Base-by-base conservation (phyloP, 2,329 filamentous ascomycete genomes). In the Cladophialophora exuberans region DNA sequence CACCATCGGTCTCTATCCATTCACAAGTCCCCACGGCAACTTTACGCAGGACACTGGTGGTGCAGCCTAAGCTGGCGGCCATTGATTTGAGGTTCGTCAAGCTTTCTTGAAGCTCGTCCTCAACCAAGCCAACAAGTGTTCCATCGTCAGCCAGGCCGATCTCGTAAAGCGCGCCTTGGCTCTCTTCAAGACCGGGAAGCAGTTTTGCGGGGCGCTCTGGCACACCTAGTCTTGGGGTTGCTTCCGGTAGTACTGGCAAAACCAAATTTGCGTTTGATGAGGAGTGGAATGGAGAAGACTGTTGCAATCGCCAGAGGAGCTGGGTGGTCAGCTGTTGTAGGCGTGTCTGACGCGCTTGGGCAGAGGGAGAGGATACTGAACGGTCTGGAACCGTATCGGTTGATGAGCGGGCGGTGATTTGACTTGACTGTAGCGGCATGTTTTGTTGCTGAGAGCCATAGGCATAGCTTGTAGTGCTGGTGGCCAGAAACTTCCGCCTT, bases 141-240 rank as follows among this genome's bases (percentile, higher is more conserved):
- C 94, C 94, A 73, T 97, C 91, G 70, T 99, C 94, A 23, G 92
- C 88, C 7, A 99, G 91, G 0, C 94, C 94, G 70, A 99, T 96
- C 71, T 99, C 93, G 65, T 99, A 99, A 45, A 97, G 73, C 1
- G 94, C 94, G 4, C 94, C 94, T 62, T 90, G 87, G 13, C 91
- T 97, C 69, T 96, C 92, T 69, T 97, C 93, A 6, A 99, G 76
- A 0, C 94, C 91, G 2, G 92, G 82, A 10, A 85, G 71, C 26
- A 86, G 72, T 45, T 77, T 80, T 36, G 76, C 75, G 6, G 81
- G 80, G 61, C 79, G 77, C 20, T 76, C 74, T 28, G 78, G 78
- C 11, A 75, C 72, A 20, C 76, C 84, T 5, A 91, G 76, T 59
- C 85, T 83, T 6, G 76, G 69, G 6, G 79, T 78, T 49, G 72